Evolutionary conservation across 306 rosid species (phyloP).

Genomic region (Purshia tridentata): DNA sequence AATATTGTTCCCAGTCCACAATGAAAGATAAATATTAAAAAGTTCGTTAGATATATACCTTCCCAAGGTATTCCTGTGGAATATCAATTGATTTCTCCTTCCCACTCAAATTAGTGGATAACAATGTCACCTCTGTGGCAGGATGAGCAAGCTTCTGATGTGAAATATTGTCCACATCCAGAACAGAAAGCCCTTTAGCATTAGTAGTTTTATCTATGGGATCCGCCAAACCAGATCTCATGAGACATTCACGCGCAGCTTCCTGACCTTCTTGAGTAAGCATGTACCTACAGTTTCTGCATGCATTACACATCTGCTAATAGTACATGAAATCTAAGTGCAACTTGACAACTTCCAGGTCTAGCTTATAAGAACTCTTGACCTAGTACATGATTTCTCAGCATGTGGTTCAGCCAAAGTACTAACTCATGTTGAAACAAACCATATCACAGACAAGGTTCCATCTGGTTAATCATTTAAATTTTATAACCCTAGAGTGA

Average conservation of each 20-base stretch:
- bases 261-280: constrained; percentile 86
- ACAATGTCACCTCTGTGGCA: constrained; percentile 44
- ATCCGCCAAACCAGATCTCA: constrained; percentile 74
- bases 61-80: constrained; percentile 63
- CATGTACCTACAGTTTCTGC: constrained; percentile 72
- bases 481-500: neutral
- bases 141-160: constrained; percentile 31
- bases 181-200: constrained; percentile 36
- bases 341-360: neutral
- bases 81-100: constrained; percentile 47
- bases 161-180: constrained; percentile 33
- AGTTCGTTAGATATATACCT: constrained; percentile 41
- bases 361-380: neutral
- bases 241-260: constrained; percentile 75
- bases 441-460: neutral
- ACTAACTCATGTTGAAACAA: neutral
- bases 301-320: constrained; percentile 10
- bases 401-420: neutral
- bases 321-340: neutral
- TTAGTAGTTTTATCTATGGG: constrained; percentile 40
- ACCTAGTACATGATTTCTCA: neutral
- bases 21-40: neutral
- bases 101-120: constrained; percentile 29
- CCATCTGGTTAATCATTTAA: neutral
- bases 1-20: neutral